Percentiles rank a stretch among this genome's conserved stretches.
These are phyloP conservation scores for Yamadazyma laniorum DNA, from an alignment of 805 yeast genomes.

Conservation along the genomic window DNA sequence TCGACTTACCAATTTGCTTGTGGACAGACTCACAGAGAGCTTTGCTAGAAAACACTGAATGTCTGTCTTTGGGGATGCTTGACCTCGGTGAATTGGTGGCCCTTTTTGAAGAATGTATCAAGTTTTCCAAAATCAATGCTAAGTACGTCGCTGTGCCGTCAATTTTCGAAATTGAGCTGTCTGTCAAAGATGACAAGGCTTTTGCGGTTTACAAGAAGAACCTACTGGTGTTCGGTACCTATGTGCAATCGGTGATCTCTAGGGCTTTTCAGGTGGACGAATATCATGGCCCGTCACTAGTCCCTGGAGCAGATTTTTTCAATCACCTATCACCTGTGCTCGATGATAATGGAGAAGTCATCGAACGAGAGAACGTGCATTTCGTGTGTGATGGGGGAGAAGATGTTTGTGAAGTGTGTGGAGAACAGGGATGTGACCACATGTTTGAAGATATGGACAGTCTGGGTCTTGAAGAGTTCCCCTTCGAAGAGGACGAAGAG, in stretches of 20 bases:
- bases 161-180: conserved; percentile 24
- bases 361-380: conserved; percentile 51
- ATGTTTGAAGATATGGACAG: conserved; percentile 14
- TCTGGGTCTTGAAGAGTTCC: conserved; percentile 14
- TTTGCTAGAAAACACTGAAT: conserved; percentile 58
- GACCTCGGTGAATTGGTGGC: conserved; percentile 44
- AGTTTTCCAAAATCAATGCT: conserved; percentile 37
- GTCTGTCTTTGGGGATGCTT: conserved; percentile 57
- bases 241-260: conserved; percentile 62
- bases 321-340: conserved; percentile 56
- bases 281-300: conserved; percentile 71
- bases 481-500: conserved; percentile 2
- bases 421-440: conserved; percentile 34
- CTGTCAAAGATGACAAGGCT: conserved; percentile 21
- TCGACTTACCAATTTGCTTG: conserved; percentile 54
- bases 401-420: conserved; percentile 30
- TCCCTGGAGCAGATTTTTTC: conserved; percentile 89
- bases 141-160: conserved; percentile 34
- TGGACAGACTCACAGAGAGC: conserved; percentile 56
- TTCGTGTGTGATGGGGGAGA: conserved; percentile 46
- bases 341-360: conserved; percentile 12
- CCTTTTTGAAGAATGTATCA: conserved; percentile 38
- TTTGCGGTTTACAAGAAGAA: conserved; percentile 16
- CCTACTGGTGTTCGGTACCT: conserved; percentile 52
- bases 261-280: conserved; percentile 81